Conservation (phyloP, 768 basidiomycete species). For the Galerina sulciceps region DNA sequence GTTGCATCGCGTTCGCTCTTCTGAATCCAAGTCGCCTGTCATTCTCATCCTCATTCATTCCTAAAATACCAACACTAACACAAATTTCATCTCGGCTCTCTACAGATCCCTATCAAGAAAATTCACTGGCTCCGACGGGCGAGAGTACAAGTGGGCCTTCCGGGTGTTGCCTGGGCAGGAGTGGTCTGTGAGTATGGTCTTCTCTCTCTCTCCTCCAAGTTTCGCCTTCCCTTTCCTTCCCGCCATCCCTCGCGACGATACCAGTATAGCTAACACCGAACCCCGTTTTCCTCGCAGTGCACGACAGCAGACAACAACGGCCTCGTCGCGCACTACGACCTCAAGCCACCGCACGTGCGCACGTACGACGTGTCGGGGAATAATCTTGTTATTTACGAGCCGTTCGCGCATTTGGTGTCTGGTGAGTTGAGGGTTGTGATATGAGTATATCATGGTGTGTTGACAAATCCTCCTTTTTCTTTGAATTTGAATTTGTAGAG, state of each 20-base stretch:
- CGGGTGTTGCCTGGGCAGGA: constrained; percentile 61
- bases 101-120: constrained; percentile 74
- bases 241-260: too few relatives aligned
- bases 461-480: background rate
- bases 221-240: too few relatives aligned
- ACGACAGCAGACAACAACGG: constrained; percentile 55
- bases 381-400: constrained; percentile 61
- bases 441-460: too few relatives aligned
- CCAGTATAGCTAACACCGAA: too few relatives aligned
- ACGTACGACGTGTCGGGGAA: constrained; percentile 68
- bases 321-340: constrained; percentile 68
- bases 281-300: constrained; percentile 43
- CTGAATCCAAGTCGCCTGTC: too few relatives aligned
- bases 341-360: constrained; percentile 56
- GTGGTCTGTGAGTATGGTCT: constrained; percentile 63
- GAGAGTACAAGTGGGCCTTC: constrained; percentile 73
- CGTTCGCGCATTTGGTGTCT: constrained; percentile 52
- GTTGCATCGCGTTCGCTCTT: too few relatives aligned
- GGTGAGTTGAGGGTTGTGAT: too few relatives aligned
- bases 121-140: constrained; percentile 70
- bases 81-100: constrained; percentile 8
- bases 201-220: background rate
- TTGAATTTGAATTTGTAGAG: constrained; percentile 43
- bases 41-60: too few relatives aligned
- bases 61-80: too few relatives aligned